Base-by-base conservation (phyloP, 2,329 filamentous ascomycete genomes). In the Fusarium duplospermum region DNA sequence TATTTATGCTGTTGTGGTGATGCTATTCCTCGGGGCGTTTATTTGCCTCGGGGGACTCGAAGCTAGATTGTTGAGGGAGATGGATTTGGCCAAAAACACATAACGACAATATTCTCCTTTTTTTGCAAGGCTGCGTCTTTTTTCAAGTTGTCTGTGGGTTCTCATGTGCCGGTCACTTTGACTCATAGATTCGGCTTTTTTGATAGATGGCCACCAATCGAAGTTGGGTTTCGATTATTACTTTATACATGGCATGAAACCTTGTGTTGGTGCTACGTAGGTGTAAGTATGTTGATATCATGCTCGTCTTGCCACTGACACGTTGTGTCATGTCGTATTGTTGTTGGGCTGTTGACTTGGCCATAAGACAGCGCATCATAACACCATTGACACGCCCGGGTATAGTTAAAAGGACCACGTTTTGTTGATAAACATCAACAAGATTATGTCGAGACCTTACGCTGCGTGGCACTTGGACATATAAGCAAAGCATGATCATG, bases 121-220 rank as follows among this genome's bases (percentile, higher is more conserved):
- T 47, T 52, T 59, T 62, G 60, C 47, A 59, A 63, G 36, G 54
- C 42, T 38, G 45, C 47, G 62, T 36, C 50, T 61, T 60, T 65
- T 40, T 6, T 10, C 59, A 47, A 54, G 14, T 67, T 66, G 52
- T 52, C 22, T 40, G 24, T 64, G 56, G 62, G 59, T 54, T 67
- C 59, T 52, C 18, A 29, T 75, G 72, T 75, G 76, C 76, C 76
- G 72, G 72, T 60, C 76, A 78, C 76, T 50, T 74, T 67, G 47
- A 67, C 62, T 62, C 45, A 56, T 70, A 42, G 31, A 38, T 50
- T 45, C 27, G 62, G 50, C 38, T 33, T 70, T 64, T 38, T 75
- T 67, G 56, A 73, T 73, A 74, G 62, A 75, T 75, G 69, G 62
- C 42, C 40, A 36, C 45, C 62, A 74, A 74, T 35, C 52, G 40